A percentile compares a stretch with the other conserved stretches of the same genome.
Conservation (phyloP, 495 filamentous ascomycete species). For the Coniosporium apollinis region DNA sequence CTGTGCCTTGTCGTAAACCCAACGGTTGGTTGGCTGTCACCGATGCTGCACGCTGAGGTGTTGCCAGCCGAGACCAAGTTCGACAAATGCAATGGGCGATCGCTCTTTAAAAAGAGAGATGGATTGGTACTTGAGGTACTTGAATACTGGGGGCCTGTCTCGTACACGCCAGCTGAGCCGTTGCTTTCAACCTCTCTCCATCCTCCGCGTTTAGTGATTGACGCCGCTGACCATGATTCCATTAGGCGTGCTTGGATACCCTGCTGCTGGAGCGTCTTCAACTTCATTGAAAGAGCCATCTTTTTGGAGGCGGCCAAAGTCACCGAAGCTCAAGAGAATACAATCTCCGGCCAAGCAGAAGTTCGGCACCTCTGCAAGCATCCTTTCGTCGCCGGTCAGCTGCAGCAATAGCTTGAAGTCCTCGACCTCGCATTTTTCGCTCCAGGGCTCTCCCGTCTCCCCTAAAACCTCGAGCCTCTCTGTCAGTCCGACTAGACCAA, state of each 20-base stretch:
- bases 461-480: background rate
- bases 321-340: background rate
- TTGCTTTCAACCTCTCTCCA: too few relatives aligned
- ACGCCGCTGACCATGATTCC: conserved; percentile 6
- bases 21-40: too few relatives aligned
- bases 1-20: too few relatives aligned
- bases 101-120: too few relatives aligned
- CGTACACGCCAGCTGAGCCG: too few relatives aligned
- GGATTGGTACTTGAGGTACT: too few relatives aligned
- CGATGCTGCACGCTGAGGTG: too few relatives aligned
- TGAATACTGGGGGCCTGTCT: too few relatives aligned
- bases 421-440: background rate
- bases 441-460: background rate
- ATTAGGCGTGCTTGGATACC: conserved; percentile 2
- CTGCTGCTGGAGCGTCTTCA: background rate
- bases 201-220: too few relatives aligned
- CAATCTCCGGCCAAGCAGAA: background rate
- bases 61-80: too few relatives aligned
- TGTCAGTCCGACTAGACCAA: conserved; percentile 13
- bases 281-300: background rate
- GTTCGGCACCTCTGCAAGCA: background rate
- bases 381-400: background rate
- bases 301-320: conserved; percentile 1
- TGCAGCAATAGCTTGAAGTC: conserved; percentile 1
- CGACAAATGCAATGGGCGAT: too few relatives aligned